phyloP scores from a whole-genome alignment of 2,329 filamentous ascomycete genomes.

The Epichloe glyceriae region DNA sequence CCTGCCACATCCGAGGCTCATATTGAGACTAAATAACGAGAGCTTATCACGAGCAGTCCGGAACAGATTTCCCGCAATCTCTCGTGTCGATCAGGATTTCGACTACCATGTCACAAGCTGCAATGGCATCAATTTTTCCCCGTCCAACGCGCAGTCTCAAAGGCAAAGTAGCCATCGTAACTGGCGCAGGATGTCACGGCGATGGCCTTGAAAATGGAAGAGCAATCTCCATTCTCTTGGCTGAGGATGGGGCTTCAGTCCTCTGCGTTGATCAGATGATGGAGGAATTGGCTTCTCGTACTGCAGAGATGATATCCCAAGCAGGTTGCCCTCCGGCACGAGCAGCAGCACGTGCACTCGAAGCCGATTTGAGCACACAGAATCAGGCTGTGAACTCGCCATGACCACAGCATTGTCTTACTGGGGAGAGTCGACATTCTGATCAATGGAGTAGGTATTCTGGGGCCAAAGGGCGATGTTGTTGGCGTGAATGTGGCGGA shows the following conservation, averaged over 20 bases:
- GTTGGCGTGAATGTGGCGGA: slow-evolving; percentile 44
- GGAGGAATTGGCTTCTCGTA: slow-evolving; percentile 34
- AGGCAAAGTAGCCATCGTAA: no score
- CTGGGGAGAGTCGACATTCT: slow-evolving; percentile 50
- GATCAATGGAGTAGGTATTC: slow-evolving; percentile 51
- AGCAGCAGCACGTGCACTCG: slow-evolving; percentile 16
- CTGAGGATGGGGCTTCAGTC: slow-evolving; percentile 43
- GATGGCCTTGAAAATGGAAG: slow-evolving; percentile 49
- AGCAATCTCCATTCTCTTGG: slow-evolving; percentile 44
- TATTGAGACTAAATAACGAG: no score
- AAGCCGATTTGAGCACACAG: slow-evolving; percentile 40
- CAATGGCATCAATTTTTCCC: no score
- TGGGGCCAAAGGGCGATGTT: slow-evolving; percentile 45
- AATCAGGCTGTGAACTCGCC: slow-evolving; percentile 34
- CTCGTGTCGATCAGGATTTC: no score
- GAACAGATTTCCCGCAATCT: no score
- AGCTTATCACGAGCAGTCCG: no score
- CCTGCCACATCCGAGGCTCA: no score
- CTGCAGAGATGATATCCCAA: slow-evolving; percentile 30
- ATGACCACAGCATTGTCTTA: slow-evolving; percentile 27
- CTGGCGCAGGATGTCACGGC: slow-evolving; percentile 23
- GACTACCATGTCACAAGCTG: no score
- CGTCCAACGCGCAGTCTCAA: no score
- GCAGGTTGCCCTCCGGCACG: slow-evolving; percentile 24
- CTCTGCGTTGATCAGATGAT: slow-evolving; percentile 45